Percentiles rank a stretch among this genome's conserved stretches.
Conservation (phyloP, 768 basidiomycete species). For the Podaxis pistillaris region DNA sequence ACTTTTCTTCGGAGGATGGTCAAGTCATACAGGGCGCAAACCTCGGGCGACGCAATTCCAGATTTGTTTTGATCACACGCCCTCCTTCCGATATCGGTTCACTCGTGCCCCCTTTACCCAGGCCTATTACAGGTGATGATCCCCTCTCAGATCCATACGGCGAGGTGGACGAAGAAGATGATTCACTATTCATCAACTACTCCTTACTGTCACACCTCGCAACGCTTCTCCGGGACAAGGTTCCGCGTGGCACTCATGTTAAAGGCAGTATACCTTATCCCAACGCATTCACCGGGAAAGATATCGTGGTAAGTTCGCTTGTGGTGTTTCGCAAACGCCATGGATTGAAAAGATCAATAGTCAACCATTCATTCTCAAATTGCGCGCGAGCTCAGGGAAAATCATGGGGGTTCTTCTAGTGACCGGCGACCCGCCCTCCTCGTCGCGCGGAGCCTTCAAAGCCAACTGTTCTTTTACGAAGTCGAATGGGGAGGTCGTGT, state of each 20-base stretch:
- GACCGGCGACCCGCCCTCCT: slow-evolving; percentile 83
- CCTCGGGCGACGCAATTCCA: slow-evolving; percentile 6
- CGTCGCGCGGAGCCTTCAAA: slow-evolving; percentile 87
- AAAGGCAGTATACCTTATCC: slow-evolving; percentile 94
- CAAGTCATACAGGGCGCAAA: background rate
- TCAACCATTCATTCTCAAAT: slow-evolving; percentile 86
- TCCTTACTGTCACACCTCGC: slow-evolving; percentile 87
- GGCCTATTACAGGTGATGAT: slow-evolving; percentile 35
- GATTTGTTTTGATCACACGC: slow-evolving; percentile 1
- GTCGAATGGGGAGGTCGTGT: slow-evolving; percentile 91
- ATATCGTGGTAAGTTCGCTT: slow-evolving; percentile 36
- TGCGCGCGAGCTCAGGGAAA: slow-evolving; percentile 67
- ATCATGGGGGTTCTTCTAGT: slow-evolving; percentile 61
- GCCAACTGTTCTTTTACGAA: slow-evolving; percentile 93
- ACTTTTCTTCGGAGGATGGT: slow-evolving; percentile 7
- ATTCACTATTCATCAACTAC: slow-evolving; percentile 80
- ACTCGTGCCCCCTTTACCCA: background rate
- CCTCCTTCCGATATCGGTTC: slow-evolving; percentile 2
- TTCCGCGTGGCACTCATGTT: slow-evolving; percentile 82
- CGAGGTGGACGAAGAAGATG: slow-evolving; percentile 52
- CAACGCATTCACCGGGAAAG: slow-evolving; percentile 89
- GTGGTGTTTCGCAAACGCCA: background rate
- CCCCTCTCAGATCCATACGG: slow-evolving; percentile 44
- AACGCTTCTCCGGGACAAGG: slow-evolving; percentile 85
- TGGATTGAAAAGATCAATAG: slow-evolving; percentile 35